A percentile compares a stretch with the other conserved stretches of the same genome.
These are phyloP conservation scores for Alisma plantagoaquatica DNA, from an alignment of 106 monocot genomes.

Conservation along the genomic window DNA sequence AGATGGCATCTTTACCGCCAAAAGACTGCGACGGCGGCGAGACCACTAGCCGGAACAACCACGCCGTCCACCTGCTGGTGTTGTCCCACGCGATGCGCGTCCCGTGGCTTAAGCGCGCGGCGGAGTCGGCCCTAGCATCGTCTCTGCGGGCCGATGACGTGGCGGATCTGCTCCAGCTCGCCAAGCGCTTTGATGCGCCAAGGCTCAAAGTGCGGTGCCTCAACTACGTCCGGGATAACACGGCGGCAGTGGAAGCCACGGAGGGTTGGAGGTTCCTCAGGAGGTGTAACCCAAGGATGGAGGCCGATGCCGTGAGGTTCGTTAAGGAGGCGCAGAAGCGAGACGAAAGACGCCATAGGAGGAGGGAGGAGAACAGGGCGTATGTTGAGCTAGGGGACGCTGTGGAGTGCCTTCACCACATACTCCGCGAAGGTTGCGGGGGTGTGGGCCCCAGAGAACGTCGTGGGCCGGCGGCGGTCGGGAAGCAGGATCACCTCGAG, in stretches of 20 bases:
- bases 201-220: conserved; percentile 41
- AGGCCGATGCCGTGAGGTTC: conserved; percentile 36
- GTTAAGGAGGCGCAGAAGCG: conserved; percentile 39
- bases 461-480: too few relatives aligned
- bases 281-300: conserved; percentile 8
- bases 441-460: conserved; percentile 30
- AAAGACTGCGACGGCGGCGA: conserved; percentile 4
- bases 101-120: conserved; percentile 1
- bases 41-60: not conserved
- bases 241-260: conserved; percentile 30
- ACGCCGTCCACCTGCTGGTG: not conserved
- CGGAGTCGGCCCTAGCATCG: not conserved
- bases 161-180: conserved; percentile 4
- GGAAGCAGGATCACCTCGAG: conserved; percentile 12
- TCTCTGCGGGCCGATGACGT: conserved; percentile 9
- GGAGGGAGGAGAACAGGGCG: conserved; percentile 22
- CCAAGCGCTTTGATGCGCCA: conserved; percentile 44
- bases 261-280: conserved; percentile 46
- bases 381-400: conserved; percentile 54
- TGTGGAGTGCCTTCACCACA: conserved; percentile 60
- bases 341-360: conserved; percentile 20
- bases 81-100: not conserved
- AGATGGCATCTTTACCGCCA: conserved; percentile 4
- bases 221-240: conserved; percentile 29
- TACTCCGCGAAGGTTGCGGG: conserved; percentile 45